Base-by-base conservation (phyloP, 176 grass and related monocot genomes). In the Bromus sterilis region DNA sequence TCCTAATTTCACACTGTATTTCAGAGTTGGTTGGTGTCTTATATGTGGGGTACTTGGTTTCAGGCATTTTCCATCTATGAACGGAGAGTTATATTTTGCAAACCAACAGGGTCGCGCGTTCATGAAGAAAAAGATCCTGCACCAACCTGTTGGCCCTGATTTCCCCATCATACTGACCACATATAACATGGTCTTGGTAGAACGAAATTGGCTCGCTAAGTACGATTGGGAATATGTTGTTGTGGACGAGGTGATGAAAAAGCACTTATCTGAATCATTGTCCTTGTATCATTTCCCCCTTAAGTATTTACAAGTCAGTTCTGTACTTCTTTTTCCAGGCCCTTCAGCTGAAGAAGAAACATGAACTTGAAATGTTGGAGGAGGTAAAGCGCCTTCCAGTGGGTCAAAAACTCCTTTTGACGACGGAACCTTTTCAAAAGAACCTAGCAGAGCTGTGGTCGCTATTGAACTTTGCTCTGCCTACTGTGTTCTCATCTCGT, bases 211-310 rank as follows among this genome's bases (percentile, higher is more conserved):
- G 62, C 86, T 98, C 82, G 85, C 89, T 89, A 46, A 84, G 0
- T 85, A 93, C 87, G 89, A 79, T 66, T 98, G 95, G 95, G 93
- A 89, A 79, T 98, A 98, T 78, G 86, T 91, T 44, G 86, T 92
- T 81, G 90, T 98, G 53, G 95, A 98, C 66, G 90, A 98, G 92
- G 95, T 98, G 64, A 79, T 80, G 66, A 25, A 43, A 78, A 53
- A 63, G 18, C 11, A 44, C 42, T 42, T 77, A 7, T 55, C 3
- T 58, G 39, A 34, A 63, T 81, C 43, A 29, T 63, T 35, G 9
- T 71, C 28, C 49, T 36, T 80, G 2, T 63, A 67, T 37, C 36
- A 37, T 21, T 35, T 66, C 7, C 5, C 62, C 62, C 62, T 66
- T 66, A 21, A 35, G 34, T 66, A 66, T 66, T 35, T 66, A 66